Percentiles rank a stretch among this genome's conserved stretches.
phyloP scores from a whole-genome alignment of 2,329 filamentous ascomycete species.

The Venturia oleaginea region DNA sequence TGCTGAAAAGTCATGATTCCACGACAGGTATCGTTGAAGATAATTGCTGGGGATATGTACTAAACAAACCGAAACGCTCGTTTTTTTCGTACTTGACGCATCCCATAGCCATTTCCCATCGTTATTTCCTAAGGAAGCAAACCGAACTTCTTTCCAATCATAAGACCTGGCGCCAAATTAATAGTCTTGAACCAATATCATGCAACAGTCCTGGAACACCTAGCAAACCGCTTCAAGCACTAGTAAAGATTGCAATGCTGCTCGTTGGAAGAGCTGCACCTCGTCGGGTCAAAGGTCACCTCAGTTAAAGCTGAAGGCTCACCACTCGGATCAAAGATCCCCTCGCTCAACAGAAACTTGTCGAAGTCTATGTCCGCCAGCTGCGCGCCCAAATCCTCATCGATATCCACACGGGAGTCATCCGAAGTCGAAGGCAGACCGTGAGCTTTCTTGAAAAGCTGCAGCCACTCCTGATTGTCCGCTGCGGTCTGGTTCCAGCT shows the following conservation, averaged over 20 bases:
- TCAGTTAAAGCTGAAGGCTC: neutral
- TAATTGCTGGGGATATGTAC: no score
- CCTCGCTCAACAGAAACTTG: neutral
- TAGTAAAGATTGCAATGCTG: slow-evolving; percentile 2
- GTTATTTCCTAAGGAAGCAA: neutral
- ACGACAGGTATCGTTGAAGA: neutral
- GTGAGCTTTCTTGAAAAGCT: slow-evolving; percentile 16
- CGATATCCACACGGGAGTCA: slow-evolving; percentile 8
- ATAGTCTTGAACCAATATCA: neutral
- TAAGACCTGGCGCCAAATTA: neutral
- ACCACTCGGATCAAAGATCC: neutral
- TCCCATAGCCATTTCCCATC: neutral
- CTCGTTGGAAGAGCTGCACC: neutral
- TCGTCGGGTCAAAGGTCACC: neutral
- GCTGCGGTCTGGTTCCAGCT: slow-evolving; percentile 37
- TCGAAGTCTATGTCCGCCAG: slow-evolving; percentile 8
- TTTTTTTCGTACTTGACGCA: neutral
- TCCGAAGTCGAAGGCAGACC: slow-evolving; percentile 10
- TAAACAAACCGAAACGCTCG: neutral
- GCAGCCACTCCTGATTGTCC: slow-evolving; percentile 23
- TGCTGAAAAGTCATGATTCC: neutral
- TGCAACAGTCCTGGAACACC: neutral
- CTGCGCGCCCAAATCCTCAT: slow-evolving; percentile 14
- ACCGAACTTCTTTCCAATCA: neutral
- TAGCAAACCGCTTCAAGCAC: neutral